Percentiles rank a stretch among this genome's conserved stretches.
Evolutionary conservation across 495 filamentous ascomycete genomes (phyloP).

Genomic region (Cercophora samala): DNA sequence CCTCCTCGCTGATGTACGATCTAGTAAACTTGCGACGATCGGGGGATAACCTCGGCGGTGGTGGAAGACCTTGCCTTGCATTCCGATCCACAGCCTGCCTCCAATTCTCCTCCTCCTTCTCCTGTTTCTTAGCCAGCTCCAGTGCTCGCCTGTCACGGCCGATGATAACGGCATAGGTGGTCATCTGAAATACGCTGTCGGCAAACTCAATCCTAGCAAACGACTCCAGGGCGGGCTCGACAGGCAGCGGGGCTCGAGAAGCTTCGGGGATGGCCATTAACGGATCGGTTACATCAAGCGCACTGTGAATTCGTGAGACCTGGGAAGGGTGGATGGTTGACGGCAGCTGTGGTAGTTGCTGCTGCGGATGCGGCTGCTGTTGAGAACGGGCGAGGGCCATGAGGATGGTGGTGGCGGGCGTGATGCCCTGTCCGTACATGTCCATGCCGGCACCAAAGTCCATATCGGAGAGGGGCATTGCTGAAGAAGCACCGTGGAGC

Average conservation of each 20-base stretch:
- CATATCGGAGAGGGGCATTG: conserved; percentile 15
- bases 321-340: conserved; percentile 34
- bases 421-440: conserved; percentile 18
- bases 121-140: conserved; percentile 42
- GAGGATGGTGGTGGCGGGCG: conserved; percentile 19
- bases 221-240: conserved; percentile 43
- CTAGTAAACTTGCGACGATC: conserved; percentile 48
- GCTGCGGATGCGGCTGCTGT: not conserved
- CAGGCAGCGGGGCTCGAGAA: conserved; percentile 12
- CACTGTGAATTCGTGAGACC: conserved; percentile 22
- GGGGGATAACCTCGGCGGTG: conserved; percentile 34
- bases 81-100: conserved; percentile 37
- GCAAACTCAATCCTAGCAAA: conserved; percentile 52
- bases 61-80: conserved; percentile 38
- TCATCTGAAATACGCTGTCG: conserved; percentile 52
- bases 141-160: conserved; percentile 48
- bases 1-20: conserved; percentile 52
- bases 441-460: conserved; percentile 15
- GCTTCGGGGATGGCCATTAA: conserved; percentile 18
- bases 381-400: conserved; percentile 26
- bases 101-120: conserved; percentile 40
- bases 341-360: conserved; percentile 16
- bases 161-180: conserved; percentile 50
- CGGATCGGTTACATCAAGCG: conserved; percentile 13
- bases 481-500: not conserved